A percentile compares a stretch with the other conserved stretches of the same genome.
These are phyloP conservation scores for Pseudogymnoascus sp. DNA, from an alignment of 2,329 filamentous ascomycete species.

Conservation along the genomic window DNA sequence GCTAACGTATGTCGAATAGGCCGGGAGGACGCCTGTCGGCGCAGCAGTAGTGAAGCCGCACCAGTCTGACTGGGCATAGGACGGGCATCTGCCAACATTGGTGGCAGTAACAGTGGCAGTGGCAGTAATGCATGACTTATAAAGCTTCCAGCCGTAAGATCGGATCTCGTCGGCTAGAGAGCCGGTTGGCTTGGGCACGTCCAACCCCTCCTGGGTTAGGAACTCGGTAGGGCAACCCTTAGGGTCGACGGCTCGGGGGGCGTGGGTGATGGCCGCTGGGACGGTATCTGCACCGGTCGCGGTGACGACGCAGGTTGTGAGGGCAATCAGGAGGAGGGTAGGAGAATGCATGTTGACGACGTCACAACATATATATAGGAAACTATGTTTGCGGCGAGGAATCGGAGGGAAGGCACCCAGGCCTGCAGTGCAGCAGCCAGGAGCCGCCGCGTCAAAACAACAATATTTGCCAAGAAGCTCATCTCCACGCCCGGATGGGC, in stretches of 20 bases:
- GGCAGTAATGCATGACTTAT: constrained; percentile 7
- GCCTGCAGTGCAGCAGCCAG: neutral
- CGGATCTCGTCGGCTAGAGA: neutral
- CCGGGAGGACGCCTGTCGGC: constrained; percentile 1
- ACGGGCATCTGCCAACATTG: neutral
- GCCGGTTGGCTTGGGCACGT: constrained; percentile 11
- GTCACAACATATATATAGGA: neutral
- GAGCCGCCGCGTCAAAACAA: neutral
- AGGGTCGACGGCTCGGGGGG: neutral
- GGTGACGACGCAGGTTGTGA: neutral
- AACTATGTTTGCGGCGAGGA: neutral
- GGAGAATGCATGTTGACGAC: neutral
- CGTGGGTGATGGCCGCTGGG: neutral
- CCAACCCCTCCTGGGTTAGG: neutral
- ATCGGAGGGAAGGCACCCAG: neutral
- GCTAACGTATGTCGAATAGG: constrained; percentile 10
- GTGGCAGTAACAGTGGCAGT: neutral
- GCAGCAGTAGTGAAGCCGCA: constrained; percentile 12
- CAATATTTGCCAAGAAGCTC: neutral
- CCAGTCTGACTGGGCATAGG: neutral
- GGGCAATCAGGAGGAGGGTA: neutral
- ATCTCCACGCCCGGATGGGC: neutral
- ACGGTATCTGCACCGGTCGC: neutral
- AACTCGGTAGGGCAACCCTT: neutral
- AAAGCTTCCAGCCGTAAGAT: constrained; percentile 8